A percentile compares a stretch with the other conserved stretches of the same genome.
Conservation (phyloP, 106 monocot genomes). For the Dendrobium catenatum region DNA sequence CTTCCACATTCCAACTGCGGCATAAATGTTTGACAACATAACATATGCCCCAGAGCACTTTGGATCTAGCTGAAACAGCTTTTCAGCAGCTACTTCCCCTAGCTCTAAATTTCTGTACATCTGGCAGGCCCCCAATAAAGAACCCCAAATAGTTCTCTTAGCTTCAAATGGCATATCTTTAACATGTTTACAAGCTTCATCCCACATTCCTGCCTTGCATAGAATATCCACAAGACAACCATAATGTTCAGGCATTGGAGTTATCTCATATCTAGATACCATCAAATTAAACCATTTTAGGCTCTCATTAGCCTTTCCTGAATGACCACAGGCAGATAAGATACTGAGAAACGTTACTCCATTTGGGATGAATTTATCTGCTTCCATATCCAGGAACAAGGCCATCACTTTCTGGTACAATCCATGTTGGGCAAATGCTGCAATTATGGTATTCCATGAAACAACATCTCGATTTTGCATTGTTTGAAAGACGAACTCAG, state of each 20-base stretch:
- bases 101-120: constrained; percentile 39
- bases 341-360: constrained; percentile 69
- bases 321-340: constrained; percentile 64
- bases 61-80: constrained; percentile 41
- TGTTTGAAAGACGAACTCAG: constrained; percentile 31
- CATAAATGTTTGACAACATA: constrained; percentile 79
- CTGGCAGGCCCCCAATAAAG: constrained; percentile 57
- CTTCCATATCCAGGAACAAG: constrained; percentile 52
- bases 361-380: constrained; percentile 39
- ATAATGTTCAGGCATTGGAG: constrained; percentile 62
- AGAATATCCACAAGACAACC: constrained; percentile 69
- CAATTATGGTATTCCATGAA: constrained; percentile 82
- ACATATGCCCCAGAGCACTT: constrained; percentile 61
- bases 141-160: constrained; percentile 47
- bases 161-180: constrained; percentile 60
- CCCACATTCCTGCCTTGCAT: constrained; percentile 53
- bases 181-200: constrained; percentile 50
- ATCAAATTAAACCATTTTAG: constrained; percentile 55
- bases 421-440: constrained; percentile 80
- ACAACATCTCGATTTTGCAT: constrained; percentile 28
- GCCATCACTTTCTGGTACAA: constrained; percentile 38
- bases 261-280: constrained; percentile 38
- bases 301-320: constrained; percentile 62
- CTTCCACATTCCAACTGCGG: constrained; percentile 54
- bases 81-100: constrained; percentile 63